These are phyloP conservation scores for Phellinidium pouzarii DNA, from an alignment of 1,284 basidiomycete genomes.

Conservation along the genomic window DNA sequence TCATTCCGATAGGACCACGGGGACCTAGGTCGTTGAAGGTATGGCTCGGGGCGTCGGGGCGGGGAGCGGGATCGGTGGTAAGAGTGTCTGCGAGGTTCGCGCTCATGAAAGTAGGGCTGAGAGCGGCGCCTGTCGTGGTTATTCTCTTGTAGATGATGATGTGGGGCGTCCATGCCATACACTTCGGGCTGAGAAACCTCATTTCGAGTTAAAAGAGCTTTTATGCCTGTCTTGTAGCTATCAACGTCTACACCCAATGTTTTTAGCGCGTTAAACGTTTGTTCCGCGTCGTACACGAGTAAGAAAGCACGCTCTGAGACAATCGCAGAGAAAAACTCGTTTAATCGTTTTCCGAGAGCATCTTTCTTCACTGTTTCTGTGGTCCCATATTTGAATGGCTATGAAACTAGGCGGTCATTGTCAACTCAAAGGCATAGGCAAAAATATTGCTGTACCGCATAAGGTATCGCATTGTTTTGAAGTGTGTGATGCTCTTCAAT, in stretches of 20 bases:
- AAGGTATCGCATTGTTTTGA: slow-evolving; percentile 22
- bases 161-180: neutral
- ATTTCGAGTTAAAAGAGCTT: slow-evolving; percentile 19
- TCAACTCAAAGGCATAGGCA: neutral
- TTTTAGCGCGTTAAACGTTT: slow-evolving; percentile 21
- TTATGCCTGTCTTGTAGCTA: slow-evolving; percentile 23
- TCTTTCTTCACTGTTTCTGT: slow-evolving; percentile 15
- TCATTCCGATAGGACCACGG: neutral
- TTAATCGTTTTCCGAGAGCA: slow-evolving; percentile 19
- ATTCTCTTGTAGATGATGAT: neutral
- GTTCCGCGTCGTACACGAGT: slow-evolving; percentile 26
- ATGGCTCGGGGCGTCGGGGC: neutral
- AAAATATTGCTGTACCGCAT: slow-evolving; percentile 18
- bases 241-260: slow-evolving; percentile 24
- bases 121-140: neutral
- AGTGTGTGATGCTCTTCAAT: slow-evolving; percentile 25
- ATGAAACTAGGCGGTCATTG: neutral
- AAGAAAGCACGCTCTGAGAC: slow-evolving; percentile 21
- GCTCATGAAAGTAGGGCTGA: neutral
- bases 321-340: slow-evolving; percentile 20
- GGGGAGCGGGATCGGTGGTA: slow-evolving; percentile 11
- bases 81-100: neutral
- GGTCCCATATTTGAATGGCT: slow-evolving; percentile 24
- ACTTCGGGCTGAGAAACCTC: neutral
- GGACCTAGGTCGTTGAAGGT: neutral